These are phyloP conservation scores for Martiniozyma asiatica DNA, from an alignment of 1,139 yeast genomes.

Conservation along the genomic window DNA sequence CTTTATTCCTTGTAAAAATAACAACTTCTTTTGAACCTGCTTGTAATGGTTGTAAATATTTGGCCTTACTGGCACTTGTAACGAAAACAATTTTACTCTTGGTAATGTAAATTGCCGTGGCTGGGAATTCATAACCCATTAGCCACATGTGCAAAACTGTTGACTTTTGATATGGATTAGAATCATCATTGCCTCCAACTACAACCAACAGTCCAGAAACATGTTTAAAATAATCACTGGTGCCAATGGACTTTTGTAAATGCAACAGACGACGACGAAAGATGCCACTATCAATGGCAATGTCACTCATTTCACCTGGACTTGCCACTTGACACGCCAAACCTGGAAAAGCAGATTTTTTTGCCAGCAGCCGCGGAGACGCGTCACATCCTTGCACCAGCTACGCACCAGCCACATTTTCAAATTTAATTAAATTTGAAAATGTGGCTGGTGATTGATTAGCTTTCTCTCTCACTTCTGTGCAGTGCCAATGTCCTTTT, in stretches of 20 bases:
- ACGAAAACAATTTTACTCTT: conserved; percentile 51
- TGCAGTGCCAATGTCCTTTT: no score
- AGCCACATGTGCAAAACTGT: conserved; percentile 87
- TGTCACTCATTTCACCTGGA: conserved; percentile 26
- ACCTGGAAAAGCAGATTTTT: no score
- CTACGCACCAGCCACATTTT: no score
- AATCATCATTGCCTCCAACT: conserved; percentile 77
- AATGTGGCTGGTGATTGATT: no score
- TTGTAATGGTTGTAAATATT: conserved; percentile 49
- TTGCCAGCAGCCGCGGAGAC: no score
- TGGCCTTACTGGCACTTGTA: conserved; percentile 83
- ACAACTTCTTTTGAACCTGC: conserved; percentile 31
- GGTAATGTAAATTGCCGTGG: conserved; percentile 64
- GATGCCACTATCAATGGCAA: conserved; percentile 19
- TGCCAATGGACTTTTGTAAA: conserved; percentile 30
- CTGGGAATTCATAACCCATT: conserved; percentile 89
- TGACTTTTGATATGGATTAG: conserved; percentile 83
- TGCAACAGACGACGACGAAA: conserved; percentile 31
- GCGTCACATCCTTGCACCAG: no score
- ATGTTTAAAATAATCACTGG: conserved; percentile 30
- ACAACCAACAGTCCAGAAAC: conserved; percentile 51
- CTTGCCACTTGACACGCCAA: no score
- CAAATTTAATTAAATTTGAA: no score
- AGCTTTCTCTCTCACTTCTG: no score
- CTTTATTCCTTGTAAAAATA: conserved; percentile 73